phyloP scores from a whole-genome alignment of 2,329 filamentous ascomycete genomes.

The Pestalotiopsis sp. region DNA sequence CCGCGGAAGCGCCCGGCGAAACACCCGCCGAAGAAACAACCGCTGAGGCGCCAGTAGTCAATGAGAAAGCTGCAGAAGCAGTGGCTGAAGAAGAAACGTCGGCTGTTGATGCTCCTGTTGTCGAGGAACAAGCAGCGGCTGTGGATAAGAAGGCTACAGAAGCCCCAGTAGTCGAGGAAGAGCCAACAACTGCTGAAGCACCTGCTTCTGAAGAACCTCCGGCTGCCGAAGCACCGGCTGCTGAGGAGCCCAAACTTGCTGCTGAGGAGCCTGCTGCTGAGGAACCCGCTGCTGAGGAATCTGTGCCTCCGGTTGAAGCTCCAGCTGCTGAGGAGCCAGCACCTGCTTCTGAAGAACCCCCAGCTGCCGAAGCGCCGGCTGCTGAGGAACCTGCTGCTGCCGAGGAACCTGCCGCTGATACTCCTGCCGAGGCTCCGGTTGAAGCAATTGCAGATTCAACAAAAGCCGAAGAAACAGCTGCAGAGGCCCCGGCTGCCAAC shows the following conservation, averaged over 20 bases:
- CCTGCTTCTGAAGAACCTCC: neutral
- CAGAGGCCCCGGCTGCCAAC: neutral
- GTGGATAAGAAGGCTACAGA: neutral
- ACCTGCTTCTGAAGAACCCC: neutral
- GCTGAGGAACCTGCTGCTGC: neutral
- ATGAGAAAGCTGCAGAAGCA: neutral
- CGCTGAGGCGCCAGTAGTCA: neutral
- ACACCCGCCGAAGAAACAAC: neutral
- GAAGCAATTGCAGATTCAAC: too few relatives aligned
- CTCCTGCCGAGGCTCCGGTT: neutral
- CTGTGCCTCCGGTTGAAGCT: too few relatives aligned
- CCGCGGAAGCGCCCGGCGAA: neutral
- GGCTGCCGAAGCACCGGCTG: neutral
- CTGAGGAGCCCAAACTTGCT: neutral
- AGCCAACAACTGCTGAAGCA: neutral
- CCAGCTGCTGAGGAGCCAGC: neutral
- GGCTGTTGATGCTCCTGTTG: neutral
- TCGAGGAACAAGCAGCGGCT: neutral
- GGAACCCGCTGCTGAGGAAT: neutral
- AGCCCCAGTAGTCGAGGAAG: neutral
- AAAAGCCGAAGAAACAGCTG: neutral
- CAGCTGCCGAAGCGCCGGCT: neutral
- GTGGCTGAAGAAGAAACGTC: neutral
- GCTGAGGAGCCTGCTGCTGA: neutral
- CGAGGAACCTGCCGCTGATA: neutral